phyloP scores from a whole-genome alignment of 768 basidiomycete species.

The Tulasnella calospora region DNA sequence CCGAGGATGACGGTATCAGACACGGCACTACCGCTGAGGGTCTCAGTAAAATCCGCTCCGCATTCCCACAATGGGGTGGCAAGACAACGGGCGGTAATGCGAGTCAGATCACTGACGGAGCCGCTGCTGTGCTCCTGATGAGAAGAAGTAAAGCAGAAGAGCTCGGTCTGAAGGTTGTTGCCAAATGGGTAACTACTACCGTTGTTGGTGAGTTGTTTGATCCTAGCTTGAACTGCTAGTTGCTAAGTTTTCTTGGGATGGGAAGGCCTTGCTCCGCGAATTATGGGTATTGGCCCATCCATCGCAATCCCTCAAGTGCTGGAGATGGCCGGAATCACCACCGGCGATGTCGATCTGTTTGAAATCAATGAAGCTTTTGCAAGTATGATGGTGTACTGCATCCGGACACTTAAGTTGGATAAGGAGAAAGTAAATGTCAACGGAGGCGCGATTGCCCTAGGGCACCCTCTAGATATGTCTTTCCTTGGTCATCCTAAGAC shows the following conservation, averaged over 20 bases:
- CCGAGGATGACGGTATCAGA: conserved; percentile 73
- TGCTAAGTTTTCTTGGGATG: background rate
- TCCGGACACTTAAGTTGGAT: conserved; percentile 60
- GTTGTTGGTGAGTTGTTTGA: conserved; percentile 49
- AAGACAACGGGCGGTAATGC: conserved; percentile 83
- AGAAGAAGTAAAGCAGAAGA: conserved; percentile 70
- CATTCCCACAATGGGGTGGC: conserved; percentile 78
- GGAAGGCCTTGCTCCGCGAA: conserved; percentile 66
- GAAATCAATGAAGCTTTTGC: conserved; percentile 95
- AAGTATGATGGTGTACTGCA: conserved; percentile 70
- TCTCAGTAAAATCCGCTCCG: conserved; percentile 60
- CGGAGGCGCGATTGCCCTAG: conserved; percentile 88
- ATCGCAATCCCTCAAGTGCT: conserved; percentile 79
- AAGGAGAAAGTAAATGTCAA: conserved; percentile 76
- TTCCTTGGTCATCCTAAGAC: conserved; percentile 41
- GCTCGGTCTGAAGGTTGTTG: conserved; percentile 67
- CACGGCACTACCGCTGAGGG: conserved; percentile 64
- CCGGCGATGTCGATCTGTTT: conserved; percentile 70
- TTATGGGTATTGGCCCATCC: conserved; percentile 85
- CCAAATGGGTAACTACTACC: conserved; percentile 68
- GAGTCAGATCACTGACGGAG: conserved; percentile 79
- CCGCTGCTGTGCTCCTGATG: conserved; percentile 79
- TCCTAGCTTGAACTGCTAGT: background rate
- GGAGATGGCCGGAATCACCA: conserved; percentile 57
- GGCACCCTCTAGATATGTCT: conserved; percentile 33